Evolutionary conservation across 257 asterid species (phyloP), one percentile per base, ranked within the genome.

Genomic region (Nicotiana obtusifolia): DNA sequence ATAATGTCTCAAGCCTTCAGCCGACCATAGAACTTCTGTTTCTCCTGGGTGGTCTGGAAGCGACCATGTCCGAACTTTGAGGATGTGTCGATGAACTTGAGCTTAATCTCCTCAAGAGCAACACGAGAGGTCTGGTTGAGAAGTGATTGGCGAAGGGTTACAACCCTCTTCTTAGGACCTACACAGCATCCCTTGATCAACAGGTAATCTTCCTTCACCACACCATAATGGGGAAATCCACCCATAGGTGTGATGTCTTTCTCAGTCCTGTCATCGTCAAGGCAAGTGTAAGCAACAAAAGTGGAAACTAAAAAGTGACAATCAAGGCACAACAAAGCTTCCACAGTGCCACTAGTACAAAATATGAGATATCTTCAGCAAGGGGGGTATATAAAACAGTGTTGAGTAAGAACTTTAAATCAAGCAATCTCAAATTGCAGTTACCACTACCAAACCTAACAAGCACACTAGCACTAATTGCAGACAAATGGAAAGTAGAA

Each of bases 21-120:
- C 14, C 90, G 88, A 41, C 87, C 87, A 30, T 82, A 89, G 75
- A 84, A 82, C 85, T 87, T 89, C 86, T 85, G 90, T 76, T 89
- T 89, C 88, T 89, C 91, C 64, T 84, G 75, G 52, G 90, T 87
- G 2, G 91, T 89, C 86, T 89, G 92, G 88, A 89, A 89, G 30
- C 89, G 90, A 26, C 92, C 92, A 56, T 89, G 92, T 83, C 92
- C 92, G 15, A 89, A 89, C 84, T 89, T 89, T 77, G 89, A 89
- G 13, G 90, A 89, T 11, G 91, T 87, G 75, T 89, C 91, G 5
- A 89, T 82, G 66, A 89, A 89, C 85, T 89, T 89, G 80, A 89
- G 92, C 83, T 89, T 89, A 41, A 88, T 89, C 82, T 89, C 91
- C 81, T 89, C 92, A 10, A 88, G 89, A 17, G 91, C 89, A 19